Evolutionary conservation across 169 alveolate genomes (phyloP), one percentile per base, ranked within the genome.

Genomic region (Neospora caninum): DNA sequence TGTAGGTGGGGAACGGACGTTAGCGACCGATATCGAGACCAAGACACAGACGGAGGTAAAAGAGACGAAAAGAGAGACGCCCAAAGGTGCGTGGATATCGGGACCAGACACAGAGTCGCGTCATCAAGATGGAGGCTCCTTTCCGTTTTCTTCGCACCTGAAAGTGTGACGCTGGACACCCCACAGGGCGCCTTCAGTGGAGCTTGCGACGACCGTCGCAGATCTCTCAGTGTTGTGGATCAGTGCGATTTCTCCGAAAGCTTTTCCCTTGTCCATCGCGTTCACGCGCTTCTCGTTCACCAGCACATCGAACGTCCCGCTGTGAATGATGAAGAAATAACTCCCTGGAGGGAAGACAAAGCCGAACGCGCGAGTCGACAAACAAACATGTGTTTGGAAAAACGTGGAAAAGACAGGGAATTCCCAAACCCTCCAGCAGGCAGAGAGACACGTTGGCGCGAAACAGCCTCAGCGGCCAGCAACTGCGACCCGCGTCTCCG

Each of bases 211-310:
- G 38, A 99, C 98, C 6, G 99, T 98, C 20, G 99, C 99, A 58
- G 99, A 98, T 92, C 99, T 97, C 38, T 99, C 99, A 29, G 99
- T 98, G 95, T 99, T 99, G 94, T 99, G 99, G 45, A 99, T 98
- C 86, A 99, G 97, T 27, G 99, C 99, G 54, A 99, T 97, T 94
- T 99, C 99, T 20, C 99, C 99, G 92, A 99, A 99, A 16, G 99
- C 98, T 42, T 97, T 98, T 1, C 99, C 99, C 78, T 97, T 95
- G 41, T 96, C 96, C 97, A 98, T 94, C 49, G 96, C 92, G 93
- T 98, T 98, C 64, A 98, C 98, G 87, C 95, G 96, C 92, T 98
- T 98, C 10, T 97, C 98, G 93, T 98, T 97, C 34, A 98, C 98
- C 54, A 97, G 93, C 93, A 98, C 99, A 94, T 80, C 92, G 25